Percentiles rank a stretch among this genome's conserved stretches.
Evolutionary conservation across 768 basidiomycete genomes (phyloP).

Genomic region (Suillus fuscotomentosus): DNA sequence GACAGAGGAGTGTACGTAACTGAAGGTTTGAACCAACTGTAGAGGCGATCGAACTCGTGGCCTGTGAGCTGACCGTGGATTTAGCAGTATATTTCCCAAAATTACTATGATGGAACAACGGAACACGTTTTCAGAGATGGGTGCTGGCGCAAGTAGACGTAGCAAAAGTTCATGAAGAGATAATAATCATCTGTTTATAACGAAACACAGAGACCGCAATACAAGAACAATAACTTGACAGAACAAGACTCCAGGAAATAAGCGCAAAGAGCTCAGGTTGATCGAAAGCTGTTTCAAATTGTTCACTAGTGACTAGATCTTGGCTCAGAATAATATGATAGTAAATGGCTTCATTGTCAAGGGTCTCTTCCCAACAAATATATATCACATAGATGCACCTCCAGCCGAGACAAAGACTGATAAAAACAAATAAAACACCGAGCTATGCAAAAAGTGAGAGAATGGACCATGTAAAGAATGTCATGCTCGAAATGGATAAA

Average conservation of each 20-base stretch:
- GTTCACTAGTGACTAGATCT: neutral
- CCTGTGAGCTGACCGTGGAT: neutral
- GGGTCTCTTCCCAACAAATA: slow-evolving; percentile 23
- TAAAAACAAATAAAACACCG: slow-evolving; percentile 34
- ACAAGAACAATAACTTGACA: neutral
- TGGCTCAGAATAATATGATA: slow-evolving; percentile 2
- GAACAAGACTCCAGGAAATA: neutral
- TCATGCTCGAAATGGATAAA: neutral
- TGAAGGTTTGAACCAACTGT: neutral
- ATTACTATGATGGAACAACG: neutral
- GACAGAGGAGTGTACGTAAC: neutral
- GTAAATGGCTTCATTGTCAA: neutral
- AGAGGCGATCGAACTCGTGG: neutral
- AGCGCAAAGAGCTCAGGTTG: neutral
- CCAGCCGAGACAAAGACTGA: slow-evolving; percentile 19
- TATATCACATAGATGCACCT: slow-evolving; percentile 29
- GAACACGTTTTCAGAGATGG: neutral
- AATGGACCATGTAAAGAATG: slow-evolving; percentile 6
- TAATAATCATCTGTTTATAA: neutral
- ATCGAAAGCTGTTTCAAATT: neutral
- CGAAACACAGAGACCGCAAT: neutral
- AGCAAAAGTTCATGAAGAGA: neutral
- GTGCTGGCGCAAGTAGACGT: neutral
- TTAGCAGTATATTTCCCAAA: neutral
- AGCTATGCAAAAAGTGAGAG: slow-evolving; percentile 18